Evolutionary conservation across 176 grass and related monocot species (phyloP).

Genomic region (Elaeis guineensis): DNA sequence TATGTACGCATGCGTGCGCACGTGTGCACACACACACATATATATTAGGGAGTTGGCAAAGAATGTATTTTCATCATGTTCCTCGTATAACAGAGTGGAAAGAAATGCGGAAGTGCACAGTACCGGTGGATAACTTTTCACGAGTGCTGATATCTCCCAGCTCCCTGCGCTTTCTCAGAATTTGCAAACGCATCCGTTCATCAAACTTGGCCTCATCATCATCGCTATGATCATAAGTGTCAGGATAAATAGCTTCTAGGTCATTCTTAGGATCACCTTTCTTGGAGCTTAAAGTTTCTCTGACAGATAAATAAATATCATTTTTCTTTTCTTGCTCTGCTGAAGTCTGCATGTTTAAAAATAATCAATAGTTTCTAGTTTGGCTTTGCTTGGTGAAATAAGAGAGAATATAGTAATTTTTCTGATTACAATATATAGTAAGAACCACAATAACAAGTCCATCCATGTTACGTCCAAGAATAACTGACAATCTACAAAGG

Average conservation of each 20-base stretch:
- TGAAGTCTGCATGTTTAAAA: conserved; percentile 40
- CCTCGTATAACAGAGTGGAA: too few relatives aligned
- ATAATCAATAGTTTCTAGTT: conserved; percentile 2
- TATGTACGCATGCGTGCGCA: too few relatives aligned
- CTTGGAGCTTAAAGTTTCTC: conserved; percentile 69
- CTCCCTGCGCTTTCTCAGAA: conserved; percentile 75
- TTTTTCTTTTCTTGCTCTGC: conserved; percentile 78
- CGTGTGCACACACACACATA: too few relatives aligned
- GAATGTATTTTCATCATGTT: too few relatives aligned
- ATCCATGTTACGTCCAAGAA: too few relatives aligned
- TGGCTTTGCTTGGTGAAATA: conserved; percentile 4
- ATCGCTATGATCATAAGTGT: conserved; percentile 19
- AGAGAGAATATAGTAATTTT: neutral
- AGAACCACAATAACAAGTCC: too few relatives aligned
- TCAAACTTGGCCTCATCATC: conserved; percentile 79
- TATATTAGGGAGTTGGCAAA: too few relatives aligned
- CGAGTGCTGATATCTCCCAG: conserved; percentile 39
- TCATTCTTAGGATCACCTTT: conserved; percentile 42
- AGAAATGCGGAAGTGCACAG: neutral
- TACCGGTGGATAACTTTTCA: conserved; percentile 55
- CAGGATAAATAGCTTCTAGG: conserved; percentile 32
- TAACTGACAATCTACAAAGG: too few relatives aligned
- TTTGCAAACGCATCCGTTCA: conserved; percentile 74
- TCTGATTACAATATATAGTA: too few relatives aligned
- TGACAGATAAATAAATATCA: conserved; percentile 49